phyloP scores from a whole-genome alignment of 768 basidiomycete genomes.

The Hericium alpestre region DNA sequence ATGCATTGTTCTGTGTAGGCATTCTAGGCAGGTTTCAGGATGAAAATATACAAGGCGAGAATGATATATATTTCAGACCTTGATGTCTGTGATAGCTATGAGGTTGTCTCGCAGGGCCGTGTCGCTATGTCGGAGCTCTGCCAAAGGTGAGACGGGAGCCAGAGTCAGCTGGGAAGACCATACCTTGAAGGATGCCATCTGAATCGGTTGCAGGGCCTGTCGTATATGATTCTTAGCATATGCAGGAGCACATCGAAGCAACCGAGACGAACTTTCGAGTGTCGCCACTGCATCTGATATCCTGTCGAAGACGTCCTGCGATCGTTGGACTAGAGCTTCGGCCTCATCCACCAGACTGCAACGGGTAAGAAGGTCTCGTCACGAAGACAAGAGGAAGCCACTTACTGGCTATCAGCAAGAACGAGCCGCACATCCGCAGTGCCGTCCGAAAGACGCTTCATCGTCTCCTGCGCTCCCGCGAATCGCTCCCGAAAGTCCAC shows the following conservation, averaged over 20 bases:
- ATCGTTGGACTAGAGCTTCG: constrained; percentile 1
- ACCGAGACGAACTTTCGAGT: constrained; percentile 3
- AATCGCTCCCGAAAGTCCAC: constrained; percentile 42
- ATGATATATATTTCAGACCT: constrained; percentile 3
- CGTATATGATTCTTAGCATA: no score
- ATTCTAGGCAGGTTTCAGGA: constrained; percentile 35
- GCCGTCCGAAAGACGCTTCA: constrained; percentile 13
- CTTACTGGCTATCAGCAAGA: constrained; percentile 9
- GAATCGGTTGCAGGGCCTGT: constrained; percentile 37
- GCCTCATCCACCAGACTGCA: constrained; percentile 10
- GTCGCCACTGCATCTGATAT: constrained; percentile 7
- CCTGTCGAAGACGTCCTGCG: constrained; percentile 5
- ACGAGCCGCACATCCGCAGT: constrained; percentile 8
- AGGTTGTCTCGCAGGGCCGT: constrained; percentile 7
- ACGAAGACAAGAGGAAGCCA: neutral
- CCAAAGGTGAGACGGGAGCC: neutral
- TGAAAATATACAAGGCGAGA: neutral
- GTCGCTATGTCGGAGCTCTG: constrained; percentile 12
- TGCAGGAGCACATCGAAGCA: no score
- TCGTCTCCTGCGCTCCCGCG: constrained; percentile 25
- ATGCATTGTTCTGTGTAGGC: constrained; percentile 61
- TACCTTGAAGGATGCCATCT: constrained; percentile 47
- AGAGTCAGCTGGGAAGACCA: neutral
- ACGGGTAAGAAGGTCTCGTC: neutral
- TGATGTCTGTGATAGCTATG: constrained; percentile 6